Conservation (phyloP, 2,329 filamentous ascomycete genomes). For the Aotearoamyces nothofagi region DNA sequence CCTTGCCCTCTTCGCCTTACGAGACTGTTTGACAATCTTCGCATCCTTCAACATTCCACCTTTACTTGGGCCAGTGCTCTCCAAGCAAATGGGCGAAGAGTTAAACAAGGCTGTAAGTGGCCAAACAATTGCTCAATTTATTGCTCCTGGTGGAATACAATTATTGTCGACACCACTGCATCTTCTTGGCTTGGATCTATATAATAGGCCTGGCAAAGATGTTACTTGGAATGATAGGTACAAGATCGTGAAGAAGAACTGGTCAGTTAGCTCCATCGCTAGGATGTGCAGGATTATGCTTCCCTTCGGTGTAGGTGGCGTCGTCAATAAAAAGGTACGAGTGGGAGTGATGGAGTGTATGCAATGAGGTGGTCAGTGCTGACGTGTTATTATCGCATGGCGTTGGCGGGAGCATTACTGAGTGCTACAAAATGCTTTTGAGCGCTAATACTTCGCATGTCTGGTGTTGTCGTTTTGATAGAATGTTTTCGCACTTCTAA, state of each 20-base stretch:
- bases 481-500: too few species aligned
- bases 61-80: constrained; percentile 55
- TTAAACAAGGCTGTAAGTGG: constrained; percentile 34
- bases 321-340: constrained; percentile 46
- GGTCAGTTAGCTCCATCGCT: constrained; percentile 57
- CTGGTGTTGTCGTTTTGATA: too few species aligned
- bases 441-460: too few species aligned
- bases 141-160: constrained; percentile 67
- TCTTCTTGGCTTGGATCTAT: constrained; percentile 71
- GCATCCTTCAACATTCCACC: constrained; percentile 83
- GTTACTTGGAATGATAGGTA: constrained; percentile 43
- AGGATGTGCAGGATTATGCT: constrained; percentile 75
- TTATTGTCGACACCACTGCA: constrained; percentile 71
- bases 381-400: too few species aligned
- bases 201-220: constrained; percentile 46
- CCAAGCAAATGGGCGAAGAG: constrained; percentile 34
- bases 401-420: too few species aligned
- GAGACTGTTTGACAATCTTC: constrained; percentile 83
- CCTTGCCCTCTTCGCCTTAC: constrained; percentile 64
- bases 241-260: constrained; percentile 55
- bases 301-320: constrained; percentile 77
- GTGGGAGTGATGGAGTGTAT: neutral
- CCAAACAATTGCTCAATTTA: constrained; percentile 60
- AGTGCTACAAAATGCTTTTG: too few species aligned
- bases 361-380: too few species aligned